Base-by-base conservation (phyloP, 1,284 basidiomycete species). In the Cryptococcus sp. region DNA sequence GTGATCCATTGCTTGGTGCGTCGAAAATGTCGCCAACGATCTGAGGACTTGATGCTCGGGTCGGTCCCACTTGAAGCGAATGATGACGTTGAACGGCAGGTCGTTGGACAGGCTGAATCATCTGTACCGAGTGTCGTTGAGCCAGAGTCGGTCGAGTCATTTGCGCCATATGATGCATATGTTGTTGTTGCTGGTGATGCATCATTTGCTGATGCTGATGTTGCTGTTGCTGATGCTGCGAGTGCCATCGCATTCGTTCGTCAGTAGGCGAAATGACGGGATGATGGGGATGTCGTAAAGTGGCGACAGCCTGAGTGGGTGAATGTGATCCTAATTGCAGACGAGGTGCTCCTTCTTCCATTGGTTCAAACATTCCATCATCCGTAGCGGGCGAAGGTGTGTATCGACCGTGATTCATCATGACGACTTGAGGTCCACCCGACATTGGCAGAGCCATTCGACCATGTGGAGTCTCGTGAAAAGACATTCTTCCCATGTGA, bases 31-130 rank as follows among this genome's bases (percentile, higher is more conserved):
- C 23, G 23, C 39, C 24, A 1, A 56, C 61, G n/a, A 66, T 54
- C 40, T 66, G 67, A 3, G 67, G 66, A 52, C 60, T 62, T 7
- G 57, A 61, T 3, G 66, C 59, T 3, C 64, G 57, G 2, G 55
- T 36, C 1, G 46, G 22, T 7, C 54, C 52, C 9, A 37, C 54
- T 22, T 61, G 60, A 14, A 63, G 39, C 0, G 67, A 67, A 9
- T 56, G 45, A 42, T 64, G 59, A n/a, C 67, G 60, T 11, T 61
- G 59, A n/a, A 64, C 36, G 2, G 40, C 7, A 13, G 41, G 21
- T 14, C 21, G 41, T 5, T 24, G 41, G 2, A 28, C 47, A 32
- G 59, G 53, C 28, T 40, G 59, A 52, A 21, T 53, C 21, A 43
- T 52, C 46, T 14, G 48, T 53, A 64, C 53, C 10, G 55, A 53